A percentile compares a stretch with the other conserved stretches of the same genome.
phyloP scores from a whole-genome alignment of 2,329 filamentous ascomycete species.

The Exophiala lecanii-corni region DNA sequence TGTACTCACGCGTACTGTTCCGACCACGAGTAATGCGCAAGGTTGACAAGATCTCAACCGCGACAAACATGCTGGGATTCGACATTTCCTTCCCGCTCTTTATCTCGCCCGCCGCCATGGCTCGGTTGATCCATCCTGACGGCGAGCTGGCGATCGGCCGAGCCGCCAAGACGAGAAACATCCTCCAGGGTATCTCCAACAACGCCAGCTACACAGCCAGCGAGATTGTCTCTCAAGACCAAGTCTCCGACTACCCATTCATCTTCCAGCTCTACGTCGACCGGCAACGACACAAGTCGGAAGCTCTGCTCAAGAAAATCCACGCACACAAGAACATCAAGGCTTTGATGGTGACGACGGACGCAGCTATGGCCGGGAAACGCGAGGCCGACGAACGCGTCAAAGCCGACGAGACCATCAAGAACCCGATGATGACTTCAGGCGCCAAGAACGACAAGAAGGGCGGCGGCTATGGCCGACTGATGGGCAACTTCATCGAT shows the following conservation, averaged over 20 bases:
- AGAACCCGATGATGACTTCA: slow-evolving; percentile 28
- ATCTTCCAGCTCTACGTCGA: slow-evolving; percentile 57
- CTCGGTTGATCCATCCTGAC: slow-evolving; percentile 57
- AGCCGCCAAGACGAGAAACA: slow-evolving; percentile 47
- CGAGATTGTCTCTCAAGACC: slow-evolving; percentile 45
- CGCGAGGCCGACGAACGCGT: slow-evolving; percentile 56
- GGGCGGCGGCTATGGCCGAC: slow-evolving; percentile 50
- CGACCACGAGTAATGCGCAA: slow-evolving; percentile 56
- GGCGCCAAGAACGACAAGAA: slow-evolving; percentile 47
- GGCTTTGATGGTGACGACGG: slow-evolving; percentile 28
- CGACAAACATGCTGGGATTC: slow-evolving; percentile 53
- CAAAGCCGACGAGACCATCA: slow-evolving; percentile 42
- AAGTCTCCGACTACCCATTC: slow-evolving; percentile 40
- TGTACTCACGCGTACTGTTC: slow-evolving; percentile 54
- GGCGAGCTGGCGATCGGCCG: slow-evolving; percentile 58
- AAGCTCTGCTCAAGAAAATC: slow-evolving; percentile 40
- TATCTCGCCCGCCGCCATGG: slow-evolving; percentile 61
- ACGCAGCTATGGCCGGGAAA: slow-evolving; percentile 42
- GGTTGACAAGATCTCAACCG: slow-evolving; percentile 50
- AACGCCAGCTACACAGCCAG: slow-evolving; percentile 56
- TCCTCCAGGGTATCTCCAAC: slow-evolving; percentile 59
- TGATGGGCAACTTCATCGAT: slow-evolving; percentile 53
- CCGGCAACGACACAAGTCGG: slow-evolving; percentile 46
- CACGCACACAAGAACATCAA: slow-evolving; percentile 25
- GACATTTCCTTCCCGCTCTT: slow-evolving; percentile 56